A percentile compares a stretch with the other conserved stretches of the same genome.
Conservation (phyloP, 129 eudicot genomes). For the Saussurea involucrata region DNA sequence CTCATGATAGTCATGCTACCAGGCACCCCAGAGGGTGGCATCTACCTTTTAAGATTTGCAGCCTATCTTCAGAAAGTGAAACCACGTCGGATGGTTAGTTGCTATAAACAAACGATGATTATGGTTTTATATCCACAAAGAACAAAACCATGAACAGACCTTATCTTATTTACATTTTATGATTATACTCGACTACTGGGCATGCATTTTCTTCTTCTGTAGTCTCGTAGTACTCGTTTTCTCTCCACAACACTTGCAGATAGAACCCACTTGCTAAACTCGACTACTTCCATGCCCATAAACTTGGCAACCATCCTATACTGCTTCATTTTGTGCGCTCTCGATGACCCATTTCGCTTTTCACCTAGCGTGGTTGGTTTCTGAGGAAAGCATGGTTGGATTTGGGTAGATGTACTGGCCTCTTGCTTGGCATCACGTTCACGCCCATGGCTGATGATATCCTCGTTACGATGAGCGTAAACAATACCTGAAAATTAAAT, state of each 20-base stretch:
- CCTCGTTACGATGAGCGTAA: conserved; percentile 86
- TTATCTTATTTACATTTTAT: background rate
- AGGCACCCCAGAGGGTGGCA: background rate
- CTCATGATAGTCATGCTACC: background rate
- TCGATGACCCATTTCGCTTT: conserved; percentile 25
- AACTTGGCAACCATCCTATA: conserved; percentile 51
- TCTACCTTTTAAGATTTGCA: background rate
- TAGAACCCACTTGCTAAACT: conserved; percentile 74
- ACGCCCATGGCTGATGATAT: conserved; percentile 63
- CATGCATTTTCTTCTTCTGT: conserved; percentile 34
- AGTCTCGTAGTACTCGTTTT: conserved; percentile 49
- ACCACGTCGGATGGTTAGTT: background rate
- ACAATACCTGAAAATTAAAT: conserved; percentile 56
- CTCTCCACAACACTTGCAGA: conserved; percentile 57
- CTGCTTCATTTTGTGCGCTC: conserved; percentile 43
- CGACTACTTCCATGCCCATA: conserved; percentile 65
- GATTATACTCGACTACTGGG: background rate
- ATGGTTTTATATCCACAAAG: background rate
- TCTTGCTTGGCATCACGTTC: no score
- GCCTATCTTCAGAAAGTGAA: background rate
- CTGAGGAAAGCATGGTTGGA: conserved; percentile 23
- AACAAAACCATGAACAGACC: background rate
- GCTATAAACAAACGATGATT: background rate
- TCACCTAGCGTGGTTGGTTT: conserved; percentile 21
- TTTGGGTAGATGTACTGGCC: background rate